Evolutionary conservation across 2,329 filamentous ascomycete species (phyloP), one percentile per base, ranked within the genome.

Genomic region (Diaporthe citrichinensis): DNA sequence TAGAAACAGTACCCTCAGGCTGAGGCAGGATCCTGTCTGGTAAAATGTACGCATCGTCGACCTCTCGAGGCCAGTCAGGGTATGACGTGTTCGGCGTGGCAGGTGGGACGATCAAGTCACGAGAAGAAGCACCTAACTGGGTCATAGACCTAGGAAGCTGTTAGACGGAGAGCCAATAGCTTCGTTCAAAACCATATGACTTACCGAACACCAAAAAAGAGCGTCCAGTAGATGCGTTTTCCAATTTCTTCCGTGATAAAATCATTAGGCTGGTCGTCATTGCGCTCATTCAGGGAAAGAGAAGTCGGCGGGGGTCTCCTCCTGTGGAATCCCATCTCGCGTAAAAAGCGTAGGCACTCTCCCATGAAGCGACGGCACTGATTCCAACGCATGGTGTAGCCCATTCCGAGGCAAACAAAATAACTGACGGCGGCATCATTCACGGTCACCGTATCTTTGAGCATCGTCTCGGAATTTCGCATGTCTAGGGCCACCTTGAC

Each of bases 11-110:
- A 7, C 91, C 92, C 25, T 91, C 85, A 3, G 94, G 93, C 79
- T 96, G 95, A 10, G 90, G 87, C 44, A 93, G 89, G 71, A 96
- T 91, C 77, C 94, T 91, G 34, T 92, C 90, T 1, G 92, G 87
- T 75, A 92, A 92, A 75, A 98, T 94, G 80, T 92, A 96, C 74
- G 93, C 92, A 83, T 98, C 95, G 79, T 98, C 95, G 1, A 97
- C 91, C 80, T 97, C 95, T 28, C 93, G 86, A 0, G 95, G 95
- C 17, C 95, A 88, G 10, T 94, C 93, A 4, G 95, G 95, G 78
- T 97, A 95, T 6, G 92, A 93, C 58, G 95, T 91, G 36, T 89
- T 92, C 0, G 92, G 91, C 0, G 94, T 97, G 2, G 93, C 92
- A 4, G 95, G 95, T 12, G 94, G 91, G 69, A 98, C 92, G 49